Conservation (phyloP, 805 yeast genomes). For the Cyberlindnera sargentensis region DNA sequence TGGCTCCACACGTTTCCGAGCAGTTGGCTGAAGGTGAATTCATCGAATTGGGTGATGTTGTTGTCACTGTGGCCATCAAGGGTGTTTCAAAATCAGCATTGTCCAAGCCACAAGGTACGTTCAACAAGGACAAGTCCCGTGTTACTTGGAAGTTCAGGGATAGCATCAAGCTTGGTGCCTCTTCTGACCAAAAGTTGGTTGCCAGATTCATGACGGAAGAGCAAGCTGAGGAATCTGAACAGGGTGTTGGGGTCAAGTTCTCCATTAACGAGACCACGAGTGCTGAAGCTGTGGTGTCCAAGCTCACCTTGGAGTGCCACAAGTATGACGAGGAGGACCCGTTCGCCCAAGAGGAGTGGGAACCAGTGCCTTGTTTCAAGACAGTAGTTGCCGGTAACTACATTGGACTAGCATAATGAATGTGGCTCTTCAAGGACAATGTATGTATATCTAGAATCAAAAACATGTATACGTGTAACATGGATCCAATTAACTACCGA, state of each 20-base stretch:
- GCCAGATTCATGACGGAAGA: constrained; percentile 82
- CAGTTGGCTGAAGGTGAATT: constrained; percentile 30
- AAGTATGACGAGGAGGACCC: constrained; percentile 32
- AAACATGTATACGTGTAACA: too few species aligned
- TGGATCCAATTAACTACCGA: too few species aligned
- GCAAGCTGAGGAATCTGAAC: constrained; percentile 59
- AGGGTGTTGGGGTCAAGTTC: constrained; percentile 70
- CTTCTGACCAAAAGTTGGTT: constrained; percentile 59
- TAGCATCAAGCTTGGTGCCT: constrained; percentile 29
- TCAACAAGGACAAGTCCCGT: constrained; percentile 78
- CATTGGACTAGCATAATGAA: constrained; percentile 22
- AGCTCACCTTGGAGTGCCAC: constrained; percentile 32
- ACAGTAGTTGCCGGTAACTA: constrained; percentile 33
- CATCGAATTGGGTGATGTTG: constrained; percentile 31
- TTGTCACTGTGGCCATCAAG: constrained; percentile 46
- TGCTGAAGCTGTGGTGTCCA: constrained; percentile 36
- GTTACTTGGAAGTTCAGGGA: constrained; percentile 73
- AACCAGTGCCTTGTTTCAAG: constrained; percentile 24
- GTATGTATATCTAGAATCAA: too few species aligned
- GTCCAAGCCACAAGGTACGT: constrained; percentile 88
- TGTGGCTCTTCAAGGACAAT: background rate
- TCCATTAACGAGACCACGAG: constrained; percentile 35
- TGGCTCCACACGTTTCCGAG: constrained; percentile 39
- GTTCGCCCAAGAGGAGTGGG: constrained; percentile 31
- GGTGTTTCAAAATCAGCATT: constrained; percentile 69